Evolutionary conservation across 352 stramenopile species (phyloP).

Genomic region (Achlya hypogyna): DNA sequence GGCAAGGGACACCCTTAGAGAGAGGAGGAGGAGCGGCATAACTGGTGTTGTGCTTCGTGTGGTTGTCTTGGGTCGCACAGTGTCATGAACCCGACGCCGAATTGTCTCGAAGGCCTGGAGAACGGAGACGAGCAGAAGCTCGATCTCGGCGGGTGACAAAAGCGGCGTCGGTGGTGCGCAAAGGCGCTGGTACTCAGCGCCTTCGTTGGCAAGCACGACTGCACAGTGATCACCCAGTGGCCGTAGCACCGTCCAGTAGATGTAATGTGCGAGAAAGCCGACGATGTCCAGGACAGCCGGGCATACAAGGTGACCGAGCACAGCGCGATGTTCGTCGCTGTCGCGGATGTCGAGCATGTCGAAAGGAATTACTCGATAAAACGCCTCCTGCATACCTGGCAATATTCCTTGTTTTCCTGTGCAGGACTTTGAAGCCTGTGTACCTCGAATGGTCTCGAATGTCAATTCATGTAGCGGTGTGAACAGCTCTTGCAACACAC

Average conservation of each 20-base stretch:
- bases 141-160: conserved; percentile 6
- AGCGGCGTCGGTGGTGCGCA: not conserved
- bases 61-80: not conserved
- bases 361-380: conserved; percentile 39
- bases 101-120: conserved; percentile 13
- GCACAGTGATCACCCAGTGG: not conserved
- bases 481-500: conserved; percentile 23
- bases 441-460: conserved; percentile 38
- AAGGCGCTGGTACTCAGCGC: not conserved
- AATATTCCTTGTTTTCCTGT: conserved; percentile 27
- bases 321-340: not conserved
- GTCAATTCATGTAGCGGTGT: conserved; percentile 30
- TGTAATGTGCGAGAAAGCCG: conserved; percentile 14
- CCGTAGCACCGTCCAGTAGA: conserved; percentile 14
- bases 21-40: conserved; percentile 45
- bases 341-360: conserved; percentile 23
- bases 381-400: conserved; percentile 37
- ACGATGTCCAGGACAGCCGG: conserved; percentile 1
- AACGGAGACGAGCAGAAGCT: conserved; percentile 8
- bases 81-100: not conserved
- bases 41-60: conserved; percentile 7
- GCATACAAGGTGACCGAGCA: not conserved
- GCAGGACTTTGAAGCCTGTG: conserved; percentile 20
- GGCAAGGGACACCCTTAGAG: conserved; percentile 47
- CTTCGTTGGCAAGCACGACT: not conserved